phyloP scores from a whole-genome alignment of 2,329 filamentous ascomycete species.

The Macrophomina pseudophaseolina region DNA sequence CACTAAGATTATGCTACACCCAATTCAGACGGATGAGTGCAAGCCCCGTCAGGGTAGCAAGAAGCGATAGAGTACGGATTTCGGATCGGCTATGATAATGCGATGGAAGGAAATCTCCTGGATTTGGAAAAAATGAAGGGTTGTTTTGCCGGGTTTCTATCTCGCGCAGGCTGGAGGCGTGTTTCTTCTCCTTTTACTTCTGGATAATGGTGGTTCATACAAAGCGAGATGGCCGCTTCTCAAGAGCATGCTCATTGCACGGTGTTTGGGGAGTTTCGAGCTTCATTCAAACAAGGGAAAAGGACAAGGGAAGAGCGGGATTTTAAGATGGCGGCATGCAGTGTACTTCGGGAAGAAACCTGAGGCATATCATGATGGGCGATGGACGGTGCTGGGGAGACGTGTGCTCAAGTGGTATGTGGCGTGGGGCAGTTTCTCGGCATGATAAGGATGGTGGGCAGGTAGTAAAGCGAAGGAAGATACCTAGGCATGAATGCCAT shows the following conservation, averaged over 20 bases:
- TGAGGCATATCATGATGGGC: background rate
- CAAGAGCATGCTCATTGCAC: constrained; percentile 22
- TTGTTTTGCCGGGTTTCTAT: background rate
- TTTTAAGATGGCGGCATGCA: background rate
- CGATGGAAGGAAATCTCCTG: background rate
- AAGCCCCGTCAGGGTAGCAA: constrained; percentile 54
- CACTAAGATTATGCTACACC: constrained; percentile 58
- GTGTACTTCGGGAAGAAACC: background rate
- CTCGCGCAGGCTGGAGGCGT: background rate
- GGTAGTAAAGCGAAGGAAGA: background rate
- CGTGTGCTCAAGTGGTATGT: background rate
- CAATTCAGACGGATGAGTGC: constrained; percentile 54
- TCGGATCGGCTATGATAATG: background rate
- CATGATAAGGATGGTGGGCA: background rate
- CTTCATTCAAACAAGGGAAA: constrained; percentile 24
- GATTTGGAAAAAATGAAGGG: background rate
- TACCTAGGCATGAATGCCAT: background rate
- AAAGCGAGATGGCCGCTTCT: background rate
- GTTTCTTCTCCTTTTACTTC: constrained; percentile 6
- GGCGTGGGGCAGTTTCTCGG: background rate
- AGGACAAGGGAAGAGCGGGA: constrained; percentile 1
- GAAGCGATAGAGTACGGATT: constrained; percentile 44
- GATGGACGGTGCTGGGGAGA: background rate
- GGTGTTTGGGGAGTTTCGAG: constrained; percentile 22
- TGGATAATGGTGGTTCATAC: background rate